These are phyloP conservation scores for Sarocladium oryzae DNA, from an alignment of 2,329 filamentous ascomycete species.

Conservation along the genomic window DNA sequence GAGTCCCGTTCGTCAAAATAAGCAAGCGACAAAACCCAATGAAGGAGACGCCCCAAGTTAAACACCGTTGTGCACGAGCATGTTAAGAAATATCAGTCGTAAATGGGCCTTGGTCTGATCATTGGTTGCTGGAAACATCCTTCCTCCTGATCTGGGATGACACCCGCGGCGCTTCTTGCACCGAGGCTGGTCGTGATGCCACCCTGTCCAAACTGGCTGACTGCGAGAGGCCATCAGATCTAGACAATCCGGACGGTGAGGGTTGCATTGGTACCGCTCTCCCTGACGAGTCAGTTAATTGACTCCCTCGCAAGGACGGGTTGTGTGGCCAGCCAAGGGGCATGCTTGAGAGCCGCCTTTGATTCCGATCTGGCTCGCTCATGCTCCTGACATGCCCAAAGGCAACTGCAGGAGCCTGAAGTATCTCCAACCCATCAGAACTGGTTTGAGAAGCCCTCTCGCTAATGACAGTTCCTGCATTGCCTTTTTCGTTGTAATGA, in stretches of 20 bases:
- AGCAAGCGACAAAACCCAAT: background rate
- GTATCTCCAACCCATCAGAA: conserved; percentile 12
- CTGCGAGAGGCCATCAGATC: background rate
- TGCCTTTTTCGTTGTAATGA: conserved; percentile 18
- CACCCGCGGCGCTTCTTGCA: background rate
- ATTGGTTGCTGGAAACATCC: background rate
- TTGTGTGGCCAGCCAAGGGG: conserved; percentile 31
- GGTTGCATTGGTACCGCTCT: conserved; percentile 13
- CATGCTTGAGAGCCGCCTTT: conserved; percentile 28
- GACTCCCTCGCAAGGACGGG: conserved; percentile 20
- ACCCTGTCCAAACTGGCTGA: background rate
- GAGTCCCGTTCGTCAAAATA: no score
- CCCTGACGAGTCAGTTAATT: conserved; percentile 10
- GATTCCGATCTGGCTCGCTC: conserved; percentile 10
- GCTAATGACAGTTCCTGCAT: conserved; percentile 12
- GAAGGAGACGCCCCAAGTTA: background rate
- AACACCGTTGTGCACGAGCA: background rate
- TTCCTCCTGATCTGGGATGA: background rate
- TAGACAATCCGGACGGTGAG: background rate
- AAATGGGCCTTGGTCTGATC: background rate
- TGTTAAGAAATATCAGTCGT: background rate
- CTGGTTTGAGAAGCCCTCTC: conserved; percentile 17
- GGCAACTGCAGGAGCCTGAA: conserved; percentile 12
- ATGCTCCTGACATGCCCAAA: conserved; percentile 17
- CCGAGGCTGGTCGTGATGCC: background rate